Base-by-base conservation (phyloP, 2,329 filamentous ascomycete species). In the Penicillium freii region DNA sequence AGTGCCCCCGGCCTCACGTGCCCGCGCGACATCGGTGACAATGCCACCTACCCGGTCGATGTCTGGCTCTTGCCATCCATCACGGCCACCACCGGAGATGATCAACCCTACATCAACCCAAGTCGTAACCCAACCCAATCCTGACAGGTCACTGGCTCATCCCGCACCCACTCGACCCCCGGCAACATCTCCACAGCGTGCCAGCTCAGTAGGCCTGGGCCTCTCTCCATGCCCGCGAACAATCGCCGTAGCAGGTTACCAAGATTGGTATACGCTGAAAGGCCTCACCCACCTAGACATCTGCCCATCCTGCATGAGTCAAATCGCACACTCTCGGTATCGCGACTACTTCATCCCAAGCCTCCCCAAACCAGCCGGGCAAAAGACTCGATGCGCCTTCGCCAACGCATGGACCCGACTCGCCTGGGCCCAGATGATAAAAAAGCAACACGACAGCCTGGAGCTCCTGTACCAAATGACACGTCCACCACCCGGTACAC, bases 401-500 rank as follows among this genome's bases (percentile, higher is more conserved):
- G 90, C 90, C 31, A 82, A 85, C 13, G 84, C 88, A 0, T 97
- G 92, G 91, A 88, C 91, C 66, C 86, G 90, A 29, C 85, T 96
- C 39, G 92, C 92, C 0, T 96, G 89, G 85, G 81, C 92, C 3
- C 81, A 96, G 61, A 92, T 87, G 2, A 77, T 89, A 51, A 91
- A 92, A 72, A 84, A 90, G 63, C 77, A 84, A 13, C 79, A 84
- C 19, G 79, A 82, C 3, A 86, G 91, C 62, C 76, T 94, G 40
- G 82, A 84, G 13, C 76, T 95, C 5, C 80, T 97, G 31, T 84
- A 88, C 57, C 82, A 84, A 38, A 80, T 96, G 34, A 86, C 88
- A 5, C 81, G 83, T 10, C 82, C 91, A 39, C 78, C 82, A 2
- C 80, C 82, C 5, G 81, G 78, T 27, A 76, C 81, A 63, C 67